phyloP scores from a whole-genome alignment of 208 protist genomes.

The Crithidia brevicula region DNA sequence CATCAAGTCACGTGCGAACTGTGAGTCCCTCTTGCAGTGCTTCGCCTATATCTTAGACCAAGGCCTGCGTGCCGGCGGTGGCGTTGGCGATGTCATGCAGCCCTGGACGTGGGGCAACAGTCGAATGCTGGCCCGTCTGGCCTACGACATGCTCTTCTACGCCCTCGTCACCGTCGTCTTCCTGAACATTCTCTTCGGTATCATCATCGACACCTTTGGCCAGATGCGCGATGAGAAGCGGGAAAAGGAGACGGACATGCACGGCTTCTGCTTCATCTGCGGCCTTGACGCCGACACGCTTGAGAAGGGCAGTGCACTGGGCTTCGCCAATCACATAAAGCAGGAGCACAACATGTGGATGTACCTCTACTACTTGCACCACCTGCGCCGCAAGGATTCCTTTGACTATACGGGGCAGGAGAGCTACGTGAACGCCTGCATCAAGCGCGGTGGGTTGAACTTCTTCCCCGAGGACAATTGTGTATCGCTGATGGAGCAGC shows the following conservation, averaged over 20 bases:
- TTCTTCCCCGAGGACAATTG: conserved; percentile 84
- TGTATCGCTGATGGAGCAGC: conserved; percentile 54
- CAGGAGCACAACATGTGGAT: conserved; percentile 96
- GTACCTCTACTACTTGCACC: conserved; percentile 94
- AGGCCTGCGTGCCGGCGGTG: conserved; percentile 78
- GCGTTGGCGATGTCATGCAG: conserved; percentile 83
- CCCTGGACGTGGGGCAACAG: conserved; percentile 56
- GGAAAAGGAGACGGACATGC: conserved; percentile 78
- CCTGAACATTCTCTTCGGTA: conserved; percentile 95
- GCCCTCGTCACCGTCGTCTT: conserved; percentile 93
- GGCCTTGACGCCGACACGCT: conserved; percentile 83
- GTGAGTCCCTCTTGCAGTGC: conserved; percentile 67
- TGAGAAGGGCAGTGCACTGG: conserved; percentile 65
- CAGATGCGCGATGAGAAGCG: conserved; percentile 89
- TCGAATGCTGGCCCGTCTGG: conserved; percentile 53
- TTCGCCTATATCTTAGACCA: conserved; percentile 80
- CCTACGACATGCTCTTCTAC: conserved; percentile 94
- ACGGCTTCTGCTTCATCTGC: conserved; percentile 94
- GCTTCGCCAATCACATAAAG: conserved; percentile 88
- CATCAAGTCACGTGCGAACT: conserved; percentile 42
- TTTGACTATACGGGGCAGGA: conserved; percentile 87
- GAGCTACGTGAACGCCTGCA: conserved; percentile 72
- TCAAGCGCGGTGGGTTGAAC: conserved; percentile 50
- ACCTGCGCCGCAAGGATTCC: conserved; percentile 79
- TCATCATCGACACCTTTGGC: conserved; percentile 95